Evolutionary conservation across 176 grass and related monocot species (phyloP).

Genomic region (Oryza coarctata): DNA sequence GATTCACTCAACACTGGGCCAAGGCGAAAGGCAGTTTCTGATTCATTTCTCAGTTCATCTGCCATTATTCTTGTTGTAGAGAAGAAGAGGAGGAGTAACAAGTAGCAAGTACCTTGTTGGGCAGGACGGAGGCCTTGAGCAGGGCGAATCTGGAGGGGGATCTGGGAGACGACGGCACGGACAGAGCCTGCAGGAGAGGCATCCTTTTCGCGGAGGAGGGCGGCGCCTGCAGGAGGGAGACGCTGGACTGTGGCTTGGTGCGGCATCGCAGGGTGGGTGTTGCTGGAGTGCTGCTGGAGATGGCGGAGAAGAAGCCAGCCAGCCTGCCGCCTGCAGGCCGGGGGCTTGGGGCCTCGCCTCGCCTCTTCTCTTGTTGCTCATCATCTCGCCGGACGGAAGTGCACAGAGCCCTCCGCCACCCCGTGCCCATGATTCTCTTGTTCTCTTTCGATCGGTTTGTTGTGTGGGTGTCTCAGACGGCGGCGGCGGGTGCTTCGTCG

Average conservation of each 20-base stretch:
- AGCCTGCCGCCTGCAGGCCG: conserved; percentile 43
- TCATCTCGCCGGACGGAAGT: conserved; percentile 65
- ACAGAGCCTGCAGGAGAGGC: conserved; percentile 60
- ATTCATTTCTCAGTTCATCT: no score
- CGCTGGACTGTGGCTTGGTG: conserved; percentile 35
- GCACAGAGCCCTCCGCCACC: conserved; percentile 94
- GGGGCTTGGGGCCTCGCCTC: conserved; percentile 22
- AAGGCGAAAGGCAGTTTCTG: background rate
- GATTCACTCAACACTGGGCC: no score
- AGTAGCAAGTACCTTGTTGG: conserved; percentile 38
- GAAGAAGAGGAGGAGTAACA: background rate
- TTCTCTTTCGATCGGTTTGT: background rate
- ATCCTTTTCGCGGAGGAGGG: conserved; percentile 29
- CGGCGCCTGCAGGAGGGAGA: conserved; percentile 5
- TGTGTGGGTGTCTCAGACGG: no score
- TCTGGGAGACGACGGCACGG: conserved; percentile 81
- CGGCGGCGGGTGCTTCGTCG: no score
- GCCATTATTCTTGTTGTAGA: no score
- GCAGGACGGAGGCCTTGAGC: conserved; percentile 78
- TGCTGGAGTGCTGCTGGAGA: conserved; percentile 8
- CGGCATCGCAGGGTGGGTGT: conserved; percentile 50
- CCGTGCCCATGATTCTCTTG: conserved; percentile 53
- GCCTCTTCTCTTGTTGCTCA: conserved; percentile 6
- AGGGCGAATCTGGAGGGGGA: conserved; percentile 83
- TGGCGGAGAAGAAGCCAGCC: conserved; percentile 63